Conservation (phyloP, 1,284 basidiomycete species). For the Trichosporon ovoides region DNA sequence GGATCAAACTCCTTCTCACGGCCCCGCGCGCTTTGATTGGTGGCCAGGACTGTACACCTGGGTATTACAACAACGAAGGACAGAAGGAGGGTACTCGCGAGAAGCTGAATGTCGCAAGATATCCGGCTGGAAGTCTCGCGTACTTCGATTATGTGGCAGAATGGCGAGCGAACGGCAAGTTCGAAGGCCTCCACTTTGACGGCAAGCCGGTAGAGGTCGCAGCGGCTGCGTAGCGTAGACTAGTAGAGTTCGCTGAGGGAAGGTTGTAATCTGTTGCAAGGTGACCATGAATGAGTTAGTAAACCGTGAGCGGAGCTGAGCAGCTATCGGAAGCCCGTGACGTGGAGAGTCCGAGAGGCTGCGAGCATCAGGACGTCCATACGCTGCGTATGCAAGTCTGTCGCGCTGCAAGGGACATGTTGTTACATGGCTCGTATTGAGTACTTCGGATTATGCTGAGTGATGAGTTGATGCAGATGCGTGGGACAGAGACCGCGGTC, state of each 20-base stretch:
- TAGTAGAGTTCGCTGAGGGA: no score
- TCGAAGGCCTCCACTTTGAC: conserved; percentile 16
- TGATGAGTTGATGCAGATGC: not conserved
- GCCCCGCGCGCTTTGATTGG: not conserved
- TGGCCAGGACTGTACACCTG: conserved; percentile 6
- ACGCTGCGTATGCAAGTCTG: no score
- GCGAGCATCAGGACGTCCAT: no score
- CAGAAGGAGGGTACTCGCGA: conserved; percentile 9
- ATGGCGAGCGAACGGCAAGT: conserved; percentile 15
- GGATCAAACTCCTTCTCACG: conserved; percentile 12
- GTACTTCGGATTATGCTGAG: not conserved
- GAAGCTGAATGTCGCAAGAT: conserved; percentile 8
- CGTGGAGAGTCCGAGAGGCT: no score
- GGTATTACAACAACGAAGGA: conserved; percentile 13
- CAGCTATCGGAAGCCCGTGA: no score
- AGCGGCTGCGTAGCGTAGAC: not conserved
- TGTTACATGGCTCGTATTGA: conserved; percentile 1
- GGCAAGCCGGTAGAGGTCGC: conserved; percentile 6
- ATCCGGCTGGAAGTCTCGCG: conserved; percentile 9
- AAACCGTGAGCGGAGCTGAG: no score
- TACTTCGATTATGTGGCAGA: conserved; percentile 17
- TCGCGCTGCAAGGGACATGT: not conserved
- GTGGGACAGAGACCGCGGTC: not conserved
- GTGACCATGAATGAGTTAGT: not conserved
- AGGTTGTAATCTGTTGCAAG: not conserved